Evolutionary conservation across 2,329 filamentous ascomycete genomes (phyloP), one percentile per base, ranked within the genome.

Genomic region (Xylaria sp.): DNA sequence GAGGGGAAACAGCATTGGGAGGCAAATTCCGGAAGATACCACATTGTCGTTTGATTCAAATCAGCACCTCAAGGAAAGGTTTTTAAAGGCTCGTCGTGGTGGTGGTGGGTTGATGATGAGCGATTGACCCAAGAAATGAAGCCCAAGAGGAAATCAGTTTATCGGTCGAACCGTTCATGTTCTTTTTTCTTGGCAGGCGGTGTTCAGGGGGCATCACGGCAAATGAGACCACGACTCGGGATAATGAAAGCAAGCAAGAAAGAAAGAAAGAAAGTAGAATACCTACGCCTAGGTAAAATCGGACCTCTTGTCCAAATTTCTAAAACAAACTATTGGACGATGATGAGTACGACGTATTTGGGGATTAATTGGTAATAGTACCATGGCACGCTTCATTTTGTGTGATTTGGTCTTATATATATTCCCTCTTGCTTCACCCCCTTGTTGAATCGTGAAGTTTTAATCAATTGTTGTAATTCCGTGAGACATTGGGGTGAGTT

Each of bases 1-100:
- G 37, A 60, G 59, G 63, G 58, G 39, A 44, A 37, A 39, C 41
- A 71, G 54, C 63, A 69, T 68, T 66, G 55, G 55, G 46, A 57
- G 65, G 57, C 52, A 23, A 58, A 56, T 46, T 69, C 66, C 66
- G 66, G 63, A 69, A 66, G 69, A 71, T 72, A 72, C 70, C 70
- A 72, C 50, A 41, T 69, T 70, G 58, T 61, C 46, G 46, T 61
- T 61, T 52, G 48, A 66, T 59, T 69, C 59, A 52, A 63, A 59
- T 63, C 57, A 28, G 51, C 56, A 48, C 52, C 57, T 58, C 37
- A 39, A 56, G 46, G 41, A 31, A 25, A 34, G 52, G 44, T 12
- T 3, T 37, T 2, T 10, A 15, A n/a, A n/a, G 31, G 15, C 20
- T 62, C 20, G 20, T 55, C 12, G 28, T 10, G 12, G 55, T 20